These are phyloP conservation scores for Hanseniaspora vineae DNA, from an alignment of 805 yeast genomes.

Conservation along the genomic window DNA sequence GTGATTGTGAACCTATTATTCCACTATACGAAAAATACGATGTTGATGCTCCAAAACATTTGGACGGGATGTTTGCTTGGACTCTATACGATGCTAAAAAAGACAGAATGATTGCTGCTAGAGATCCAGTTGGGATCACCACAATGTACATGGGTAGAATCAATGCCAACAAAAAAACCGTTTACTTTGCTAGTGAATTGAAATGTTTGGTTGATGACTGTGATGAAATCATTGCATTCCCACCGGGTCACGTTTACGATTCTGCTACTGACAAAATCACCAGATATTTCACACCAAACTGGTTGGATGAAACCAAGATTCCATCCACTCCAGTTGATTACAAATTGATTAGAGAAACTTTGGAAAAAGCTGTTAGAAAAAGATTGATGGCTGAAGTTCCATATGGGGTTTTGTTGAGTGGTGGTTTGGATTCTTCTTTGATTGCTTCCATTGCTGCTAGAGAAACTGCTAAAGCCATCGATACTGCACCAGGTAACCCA, in stretches of 20 bases:
- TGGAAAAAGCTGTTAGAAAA: constrained; percentile 95
- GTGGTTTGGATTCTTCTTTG: constrained; percentile 94
- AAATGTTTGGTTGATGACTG: constrained; percentile 91
- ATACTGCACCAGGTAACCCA: constrained; percentile 7
- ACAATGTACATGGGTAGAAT: constrained; percentile 91
- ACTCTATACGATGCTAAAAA: constrained; percentile 71
- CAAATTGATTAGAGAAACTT: constrained; percentile 55
- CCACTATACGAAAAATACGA: constrained; percentile 83
- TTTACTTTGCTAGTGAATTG: constrained; percentile 87
- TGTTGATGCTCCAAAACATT: constrained; percentile 76
- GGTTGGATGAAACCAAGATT: constrained; percentile 79
- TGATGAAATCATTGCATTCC: constrained; percentile 86
- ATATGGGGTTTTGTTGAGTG: constrained; percentile 92
- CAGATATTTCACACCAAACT: constrained; percentile 81
- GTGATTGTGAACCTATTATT: constrained; percentile 96
- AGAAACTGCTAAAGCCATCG: constrained; percentile 64
- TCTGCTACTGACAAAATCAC: constrained; percentile 75
- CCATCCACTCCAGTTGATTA: constrained; percentile 72
- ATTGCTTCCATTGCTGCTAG: constrained; percentile 96
- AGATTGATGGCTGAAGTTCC: constrained; percentile 99
- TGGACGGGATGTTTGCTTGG: constrained; percentile 98
- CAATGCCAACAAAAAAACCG: constrained; percentile 52
- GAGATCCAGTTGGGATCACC: constrained; percentile 97
- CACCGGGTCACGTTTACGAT: constrained; percentile 97
- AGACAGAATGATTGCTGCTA: constrained; percentile 89